A percentile compares a stretch with the other conserved stretches of the same genome.
phyloP scores from a whole-genome alignment of 164 flowering plant genomes.

The Magnolia changhungtana region DNA sequence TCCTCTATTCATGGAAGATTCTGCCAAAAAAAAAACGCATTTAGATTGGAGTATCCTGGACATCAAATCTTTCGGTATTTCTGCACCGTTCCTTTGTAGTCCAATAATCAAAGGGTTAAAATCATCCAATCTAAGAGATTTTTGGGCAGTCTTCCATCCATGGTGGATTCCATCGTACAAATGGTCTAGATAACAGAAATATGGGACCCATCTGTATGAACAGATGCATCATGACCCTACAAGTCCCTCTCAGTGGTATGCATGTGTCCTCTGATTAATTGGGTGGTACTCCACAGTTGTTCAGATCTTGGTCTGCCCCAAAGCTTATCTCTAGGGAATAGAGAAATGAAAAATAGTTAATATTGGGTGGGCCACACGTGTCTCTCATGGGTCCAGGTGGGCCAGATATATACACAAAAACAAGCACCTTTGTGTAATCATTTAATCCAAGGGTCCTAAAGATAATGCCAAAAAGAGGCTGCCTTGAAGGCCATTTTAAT shows the following conservation, averaged over 20 bases:
- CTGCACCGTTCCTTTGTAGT: neutral
- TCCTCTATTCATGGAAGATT: neutral
- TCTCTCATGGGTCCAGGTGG: neutral
- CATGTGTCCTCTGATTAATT: neutral
- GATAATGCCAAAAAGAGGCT: conserved; percentile 2
- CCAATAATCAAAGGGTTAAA: neutral
- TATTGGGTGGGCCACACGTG: neutral
- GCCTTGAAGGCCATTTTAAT: neutral
- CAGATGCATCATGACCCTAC: neutral
- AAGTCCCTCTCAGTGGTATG: neutral
- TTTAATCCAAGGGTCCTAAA: neutral
- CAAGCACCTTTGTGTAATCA: neutral
- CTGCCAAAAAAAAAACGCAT: neutral
- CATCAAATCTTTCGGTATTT: no score
- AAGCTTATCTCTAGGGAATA: neutral
- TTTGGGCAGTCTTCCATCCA: neutral
- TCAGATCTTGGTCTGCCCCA: neutral
- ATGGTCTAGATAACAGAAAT: neutral
- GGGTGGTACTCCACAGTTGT: neutral
- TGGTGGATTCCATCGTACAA: neutral
- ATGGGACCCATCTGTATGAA: neutral
- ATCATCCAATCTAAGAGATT: neutral
- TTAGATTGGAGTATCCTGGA: neutral
- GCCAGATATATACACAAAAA: neutral
- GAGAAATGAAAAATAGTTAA: neutral